Conservation (phyloP, 2,329 filamentous ascomycete genomes). For the Myriosclerotinia curreyana region DNA sequence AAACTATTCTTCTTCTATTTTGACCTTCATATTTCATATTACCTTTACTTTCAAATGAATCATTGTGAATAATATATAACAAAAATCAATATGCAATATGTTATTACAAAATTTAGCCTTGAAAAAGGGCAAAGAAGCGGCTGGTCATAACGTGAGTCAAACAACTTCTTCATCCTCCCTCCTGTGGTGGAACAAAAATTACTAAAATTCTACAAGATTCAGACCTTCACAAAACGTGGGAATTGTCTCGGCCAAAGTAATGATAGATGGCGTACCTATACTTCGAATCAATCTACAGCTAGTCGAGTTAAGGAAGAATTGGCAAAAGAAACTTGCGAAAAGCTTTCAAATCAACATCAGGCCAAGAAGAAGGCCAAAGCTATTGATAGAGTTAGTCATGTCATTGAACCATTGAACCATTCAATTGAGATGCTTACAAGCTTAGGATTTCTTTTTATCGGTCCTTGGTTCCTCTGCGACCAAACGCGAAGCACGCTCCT, state of each 20-base stretch:
- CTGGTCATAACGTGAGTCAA: conserved; percentile 39
- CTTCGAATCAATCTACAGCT: conserved; percentile 23
- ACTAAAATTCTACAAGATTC: conserved; percentile 32
- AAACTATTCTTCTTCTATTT: background rate
- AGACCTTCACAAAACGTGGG: conserved; percentile 32
- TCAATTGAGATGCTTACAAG: conserved; percentile 22
- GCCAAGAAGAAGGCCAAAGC: conserved; percentile 49
- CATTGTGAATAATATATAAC: conserved; percentile 25
- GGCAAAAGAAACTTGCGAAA: conserved; percentile 35
- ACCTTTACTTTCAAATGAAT: conserved; percentile 14
- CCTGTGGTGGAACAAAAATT: conserved; percentile 23
- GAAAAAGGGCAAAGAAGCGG: conserved; percentile 38
- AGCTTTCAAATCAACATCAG: conserved; percentile 38
- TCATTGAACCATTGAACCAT: background rate
- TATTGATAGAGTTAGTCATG: conserved; percentile 46
- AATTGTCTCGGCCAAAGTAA: conserved; percentile 12
- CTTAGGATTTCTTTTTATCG: conserved; percentile 80
- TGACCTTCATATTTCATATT: background rate
- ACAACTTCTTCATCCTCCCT: background rate
- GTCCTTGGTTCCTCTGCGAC: conserved; percentile 86
- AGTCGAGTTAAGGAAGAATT: conserved; percentile 34
- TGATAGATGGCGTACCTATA: conserved; percentile 17
- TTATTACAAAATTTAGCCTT: conserved; percentile 37
- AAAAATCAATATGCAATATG: conserved; percentile 41
- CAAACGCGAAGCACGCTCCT: conserved; percentile 87